Percentiles rank a stretch among this genome's conserved stretches.
Evolutionary conservation across 345 rosid genomes (phyloP).

Genomic region (Tarenaya hassleriana): DNA sequence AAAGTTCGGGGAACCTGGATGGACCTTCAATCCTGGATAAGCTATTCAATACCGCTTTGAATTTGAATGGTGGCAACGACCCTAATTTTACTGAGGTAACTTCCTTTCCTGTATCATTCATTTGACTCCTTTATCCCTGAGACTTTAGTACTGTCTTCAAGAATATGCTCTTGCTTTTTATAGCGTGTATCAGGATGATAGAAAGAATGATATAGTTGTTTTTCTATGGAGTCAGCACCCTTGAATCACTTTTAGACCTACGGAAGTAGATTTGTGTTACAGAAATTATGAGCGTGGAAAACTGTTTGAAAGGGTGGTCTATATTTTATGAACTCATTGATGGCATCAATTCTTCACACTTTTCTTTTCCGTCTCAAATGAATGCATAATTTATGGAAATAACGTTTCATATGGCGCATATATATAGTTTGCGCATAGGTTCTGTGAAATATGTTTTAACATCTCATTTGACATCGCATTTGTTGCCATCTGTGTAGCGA

Average conservation of each 20-base stretch:
- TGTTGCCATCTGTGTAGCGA: constrained; percentile 35
- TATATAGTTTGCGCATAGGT: not conserved
- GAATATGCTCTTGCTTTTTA: constrained; percentile 13
- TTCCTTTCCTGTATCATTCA: constrained; percentile 8
- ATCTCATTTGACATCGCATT: constrained; percentile 19
- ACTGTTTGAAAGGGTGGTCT: too few species aligned
- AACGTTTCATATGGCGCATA: too few species aligned
- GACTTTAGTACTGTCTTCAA: constrained; percentile 8
- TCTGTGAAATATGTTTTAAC: constrained; percentile 5
- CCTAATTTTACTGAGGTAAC: constrained; percentile 43
- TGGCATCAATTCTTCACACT: too few species aligned
- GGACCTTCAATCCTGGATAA: constrained; percentile 73
- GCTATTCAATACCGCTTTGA: constrained; percentile 55
- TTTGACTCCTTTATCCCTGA: constrained; percentile 5
- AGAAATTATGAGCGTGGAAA: too few species aligned
- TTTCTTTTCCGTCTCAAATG: too few species aligned
- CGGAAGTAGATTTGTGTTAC: too few species aligned
- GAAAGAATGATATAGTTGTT: too few species aligned
- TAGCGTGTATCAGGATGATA: not conserved
- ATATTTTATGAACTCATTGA: too few species aligned
- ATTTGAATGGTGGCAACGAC: constrained; percentile 41
- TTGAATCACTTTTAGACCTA: too few species aligned
- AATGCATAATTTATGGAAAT: too few species aligned
- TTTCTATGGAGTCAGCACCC: too few species aligned
- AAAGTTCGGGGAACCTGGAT: constrained; percentile 34